Evolutionary conservation across 2,329 filamentous ascomycete species (phyloP), one percentile per base, ranked within the genome.

Genomic region (Aspergillus viridinutans): DNA sequence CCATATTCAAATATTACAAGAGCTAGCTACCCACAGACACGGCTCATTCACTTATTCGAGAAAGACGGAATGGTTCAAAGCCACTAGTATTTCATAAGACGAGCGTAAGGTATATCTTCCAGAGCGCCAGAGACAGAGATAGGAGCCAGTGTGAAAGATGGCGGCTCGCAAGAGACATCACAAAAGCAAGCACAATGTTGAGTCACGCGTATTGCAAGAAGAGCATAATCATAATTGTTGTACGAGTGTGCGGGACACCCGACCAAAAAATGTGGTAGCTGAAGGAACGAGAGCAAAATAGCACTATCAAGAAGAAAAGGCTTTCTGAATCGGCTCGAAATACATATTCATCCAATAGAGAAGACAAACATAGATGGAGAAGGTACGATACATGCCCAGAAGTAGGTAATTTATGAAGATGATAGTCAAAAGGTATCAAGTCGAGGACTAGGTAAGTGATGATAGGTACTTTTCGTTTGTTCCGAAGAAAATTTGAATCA

Each of bases 381-480:
- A 62, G 32, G 63, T 67, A 67, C 63, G 65, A 62, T 61, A 67
- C 56, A 65, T 54, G 58, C 52, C 60, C 59, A 56, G 40, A 23
- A 60, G 43, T 60, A 60, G 53, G 53, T 48, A 61, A 52, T 59
- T 61, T 64, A 61, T 62, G 57, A 55, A 58, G 52, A 61, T 56
- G 58, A 55, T 53, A 47, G 55, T 60, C 57, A 58, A 64, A 61
- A 58, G 53, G 57, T 54, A 57, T 56, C 56, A 59, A 58, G 54
- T 57, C 47, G 62, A 50, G 55, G 63, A 64, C 61, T 50, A 64
- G 50, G 60, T 58, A 68, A 57, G 62, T 58, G 62, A 61, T 12
- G 43, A 60, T 58, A 63, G 55, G 61, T 65, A 68, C 71, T 74
- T 74, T 73, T 73, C 64, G 66, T 72, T 71, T 67, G 62, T 66